These are phyloP conservation scores for Castanopsis chinensis DNA, from an alignment of 306 rosid genomes.

Conservation along the genomic window DNA sequence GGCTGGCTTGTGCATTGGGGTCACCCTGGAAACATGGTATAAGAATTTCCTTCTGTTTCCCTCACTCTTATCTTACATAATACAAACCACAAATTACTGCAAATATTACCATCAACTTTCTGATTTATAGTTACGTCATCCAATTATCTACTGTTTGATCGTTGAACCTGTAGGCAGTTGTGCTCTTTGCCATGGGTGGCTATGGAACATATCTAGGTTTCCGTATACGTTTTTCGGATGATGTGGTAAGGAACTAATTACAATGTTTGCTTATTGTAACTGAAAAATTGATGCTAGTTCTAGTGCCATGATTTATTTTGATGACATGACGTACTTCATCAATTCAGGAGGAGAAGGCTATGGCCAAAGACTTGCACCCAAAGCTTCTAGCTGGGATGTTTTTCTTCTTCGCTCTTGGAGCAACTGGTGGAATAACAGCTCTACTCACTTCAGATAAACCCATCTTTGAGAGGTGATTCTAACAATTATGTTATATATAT, in stretches of 20 bases:
- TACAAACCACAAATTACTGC: neutral
- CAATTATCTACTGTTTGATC: neutral
- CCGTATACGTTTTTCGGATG: slow-evolving; percentile 70
- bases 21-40: slow-evolving; percentile 88
- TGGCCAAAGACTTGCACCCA: slow-evolving; percentile 93
- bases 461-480: slow-evolving; percentile 70
- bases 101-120: neutral
- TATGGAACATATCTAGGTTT: slow-evolving; percentile 91
- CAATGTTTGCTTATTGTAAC: neutral
- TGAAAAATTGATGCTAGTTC: neutral
- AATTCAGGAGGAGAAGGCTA: slow-evolving; percentile 79
- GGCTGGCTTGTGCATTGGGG: slow-evolving; percentile 98
- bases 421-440: slow-evolving; percentile 85
- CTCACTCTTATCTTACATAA: neutral
- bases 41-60: neutral
- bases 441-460: slow-evolving; percentile 87
- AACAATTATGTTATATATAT: neutral
- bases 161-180: slow-evolving; percentile 61
- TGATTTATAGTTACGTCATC: neutral
- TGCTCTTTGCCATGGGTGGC: slow-evolving; percentile 98
- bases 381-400: slow-evolving; percentile 95
- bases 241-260: slow-evolving; percentile 45
- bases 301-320: neutral
- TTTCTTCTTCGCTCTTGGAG: slow-evolving; percentile 91
- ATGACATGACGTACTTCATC: neutral